Conservation (phyloP, 805 yeast species). For the Lachancea meyersii region DNA sequence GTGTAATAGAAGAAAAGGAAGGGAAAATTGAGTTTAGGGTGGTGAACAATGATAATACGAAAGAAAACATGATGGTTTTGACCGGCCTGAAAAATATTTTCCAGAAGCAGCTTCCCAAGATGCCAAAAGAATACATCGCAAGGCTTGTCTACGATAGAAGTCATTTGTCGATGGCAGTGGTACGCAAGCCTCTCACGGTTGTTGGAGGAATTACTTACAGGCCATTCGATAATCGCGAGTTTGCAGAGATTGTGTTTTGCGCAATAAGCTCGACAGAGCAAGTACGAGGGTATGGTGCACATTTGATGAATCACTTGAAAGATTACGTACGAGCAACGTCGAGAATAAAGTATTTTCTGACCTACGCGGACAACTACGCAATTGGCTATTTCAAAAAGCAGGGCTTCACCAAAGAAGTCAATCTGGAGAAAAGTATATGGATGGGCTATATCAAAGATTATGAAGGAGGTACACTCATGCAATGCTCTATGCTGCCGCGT, state of each 20-base stretch:
- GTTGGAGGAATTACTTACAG: slow-evolving; percentile 97
- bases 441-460: slow-evolving; percentile 98
- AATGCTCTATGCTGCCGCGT: slow-evolving; percentile 86
- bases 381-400: slow-evolving; percentile 98
- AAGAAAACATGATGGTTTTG: slow-evolving; percentile 81
- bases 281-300: slow-evolving; percentile 98
- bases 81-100: slow-evolving; percentile 95
- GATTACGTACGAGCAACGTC: slow-evolving; percentile 90
- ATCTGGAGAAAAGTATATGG: slow-evolving; percentile 83
- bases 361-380: slow-evolving; percentile 98
- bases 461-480: slow-evolving; percentile 98
- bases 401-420: slow-evolving; percentile 93
- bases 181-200: slow-evolving; percentile 85
- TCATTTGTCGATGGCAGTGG: slow-evolving; percentile 94
- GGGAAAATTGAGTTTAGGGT: slow-evolving; percentile 93
- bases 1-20: slow-evolving; percentile 88
- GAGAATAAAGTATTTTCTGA: slow-evolving; percentile 76
- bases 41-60: slow-evolving; percentile 87
- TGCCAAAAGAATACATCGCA: slow-evolving; percentile 97
- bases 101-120: slow-evolving; percentile 95
- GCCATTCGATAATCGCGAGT: slow-evolving; percentile 83
- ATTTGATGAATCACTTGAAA: slow-evolving; percentile 93
- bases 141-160: slow-evolving; percentile 90
- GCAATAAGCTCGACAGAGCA: slow-evolving; percentile 97
- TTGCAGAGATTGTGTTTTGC: slow-evolving; percentile 98